phyloP scores from a whole-genome alignment of 768 basidiomycete species.

The Pleurotus ostreatus region DNA sequence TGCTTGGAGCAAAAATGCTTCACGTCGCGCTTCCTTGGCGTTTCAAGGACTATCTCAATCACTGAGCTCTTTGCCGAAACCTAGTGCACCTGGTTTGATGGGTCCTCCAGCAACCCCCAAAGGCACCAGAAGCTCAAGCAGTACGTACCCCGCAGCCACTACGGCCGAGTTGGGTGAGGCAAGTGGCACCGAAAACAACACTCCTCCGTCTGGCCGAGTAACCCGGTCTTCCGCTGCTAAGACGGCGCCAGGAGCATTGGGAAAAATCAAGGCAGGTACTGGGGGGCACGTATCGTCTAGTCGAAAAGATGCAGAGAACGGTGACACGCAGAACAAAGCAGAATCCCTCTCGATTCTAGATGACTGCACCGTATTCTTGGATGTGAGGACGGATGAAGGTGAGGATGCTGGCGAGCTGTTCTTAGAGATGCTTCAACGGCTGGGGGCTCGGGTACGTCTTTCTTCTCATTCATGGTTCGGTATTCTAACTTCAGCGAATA shows the following conservation, averaged over 20 bases:
- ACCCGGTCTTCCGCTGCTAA: conserved; percentile 25
- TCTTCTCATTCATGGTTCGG: neutral
- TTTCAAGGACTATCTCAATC: conserved; percentile 63
- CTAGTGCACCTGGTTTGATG: conserved; percentile 33
- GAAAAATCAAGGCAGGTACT: conserved; percentile 12
- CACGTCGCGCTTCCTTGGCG: conserved; percentile 53
- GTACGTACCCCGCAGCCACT: conserved; percentile 26
- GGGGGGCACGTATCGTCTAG: conserved; percentile 18
- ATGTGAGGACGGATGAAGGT: conserved; percentile 81
- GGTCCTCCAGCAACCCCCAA: conserved; percentile 46
- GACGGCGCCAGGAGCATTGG: conserved; percentile 9
- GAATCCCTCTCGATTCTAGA: conserved; percentile 54
- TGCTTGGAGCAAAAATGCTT: conserved; percentile 32
- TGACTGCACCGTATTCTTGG: conserved; percentile 79
- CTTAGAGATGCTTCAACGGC: conserved; percentile 72
- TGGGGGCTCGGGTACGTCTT: conserved; percentile 73
- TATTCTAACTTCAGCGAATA: conserved; percentile 18
- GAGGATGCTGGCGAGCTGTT: conserved; percentile 80
- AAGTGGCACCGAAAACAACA: conserved; percentile 1
- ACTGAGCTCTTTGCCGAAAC: conserved; percentile 43
- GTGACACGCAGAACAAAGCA: conserved; percentile 20
- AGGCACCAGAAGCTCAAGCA: conserved; percentile 36
- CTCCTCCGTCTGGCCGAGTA: conserved; percentile 20
- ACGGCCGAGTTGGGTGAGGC: conserved; percentile 2
- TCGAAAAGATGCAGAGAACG: conserved; percentile 13